A percentile compares a stretch with the other conserved stretches of the same genome.
These are phyloP conservation scores for Ophiosphaerella herpotricha DNA, from an alignment of 2,329 filamentous ascomycete species.

Conservation along the genomic window DNA sequence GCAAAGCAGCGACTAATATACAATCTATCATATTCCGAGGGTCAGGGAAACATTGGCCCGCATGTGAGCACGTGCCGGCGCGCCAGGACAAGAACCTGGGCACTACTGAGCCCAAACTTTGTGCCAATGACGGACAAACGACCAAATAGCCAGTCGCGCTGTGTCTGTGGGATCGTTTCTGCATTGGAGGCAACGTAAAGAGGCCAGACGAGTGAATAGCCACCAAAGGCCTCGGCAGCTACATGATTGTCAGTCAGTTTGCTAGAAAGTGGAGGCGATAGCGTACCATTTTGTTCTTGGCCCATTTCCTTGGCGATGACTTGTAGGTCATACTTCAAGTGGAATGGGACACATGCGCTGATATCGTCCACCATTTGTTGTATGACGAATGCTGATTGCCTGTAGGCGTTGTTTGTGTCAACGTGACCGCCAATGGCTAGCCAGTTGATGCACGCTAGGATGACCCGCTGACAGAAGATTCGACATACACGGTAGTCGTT, in stretches of 20 bases:
- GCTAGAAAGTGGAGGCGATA: neutral
- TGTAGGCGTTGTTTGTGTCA: slow-evolving; percentile 18
- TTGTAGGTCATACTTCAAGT: slow-evolving; percentile 46
- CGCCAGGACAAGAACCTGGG: slow-evolving; percentile 43
- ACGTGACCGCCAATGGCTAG: slow-evolving; percentile 16
- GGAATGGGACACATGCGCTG: slow-evolving; percentile 46
- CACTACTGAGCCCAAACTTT: slow-evolving; percentile 43
- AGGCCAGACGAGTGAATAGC: slow-evolving; percentile 49
- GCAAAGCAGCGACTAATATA: neutral
- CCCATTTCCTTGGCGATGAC: slow-evolving; percentile 38
- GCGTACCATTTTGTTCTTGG: slow-evolving; percentile 43
- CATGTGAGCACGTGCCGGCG: slow-evolving; percentile 43
- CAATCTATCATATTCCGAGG: neutral
- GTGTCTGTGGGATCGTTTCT: slow-evolving; percentile 40
- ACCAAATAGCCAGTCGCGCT: slow-evolving; percentile 45
- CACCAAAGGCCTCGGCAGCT: slow-evolving; percentile 47
- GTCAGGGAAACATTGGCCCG: slow-evolving; percentile 30
- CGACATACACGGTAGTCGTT: slow-evolving; percentile 49
- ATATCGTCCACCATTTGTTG: slow-evolving; percentile 49
- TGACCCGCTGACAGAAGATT: slow-evolving; percentile 47
- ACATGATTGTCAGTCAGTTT: slow-evolving; percentile 10
- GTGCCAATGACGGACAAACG: slow-evolving; percentile 44
- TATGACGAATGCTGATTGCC: slow-evolving; percentile 31
- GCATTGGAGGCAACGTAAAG: slow-evolving; percentile 47
- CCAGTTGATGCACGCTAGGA: slow-evolving; percentile 43